Conservation (phyloP, 441 rosid genomes). For the Caryocar brasiliense region DNA sequence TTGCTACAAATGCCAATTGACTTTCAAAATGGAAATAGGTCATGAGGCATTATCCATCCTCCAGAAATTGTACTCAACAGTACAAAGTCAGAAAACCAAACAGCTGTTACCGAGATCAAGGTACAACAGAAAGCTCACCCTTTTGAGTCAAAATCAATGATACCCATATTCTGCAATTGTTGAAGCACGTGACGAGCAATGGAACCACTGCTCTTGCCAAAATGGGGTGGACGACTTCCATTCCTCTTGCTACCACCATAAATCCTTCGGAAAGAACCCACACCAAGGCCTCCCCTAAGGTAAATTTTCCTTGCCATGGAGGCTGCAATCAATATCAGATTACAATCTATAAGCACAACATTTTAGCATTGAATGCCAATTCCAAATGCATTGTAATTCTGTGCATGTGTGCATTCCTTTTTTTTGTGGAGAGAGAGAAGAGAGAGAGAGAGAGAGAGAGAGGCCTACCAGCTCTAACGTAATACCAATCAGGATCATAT, state of each 20-base stretch:
- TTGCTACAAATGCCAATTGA: too few species aligned
- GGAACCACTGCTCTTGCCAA: slow-evolving; percentile 81
- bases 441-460: background rate
- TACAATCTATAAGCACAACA: background rate
- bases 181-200: slow-evolving; percentile 79
- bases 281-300: slow-evolving; percentile 83
- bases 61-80: too few species aligned
- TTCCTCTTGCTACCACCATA: slow-evolving; percentile 92
- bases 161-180: slow-evolving; percentile 61
- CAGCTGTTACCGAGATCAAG: too few species aligned
- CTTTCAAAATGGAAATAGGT: too few species aligned
- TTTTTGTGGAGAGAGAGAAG: too few species aligned
- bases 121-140: slow-evolving; percentile 38
- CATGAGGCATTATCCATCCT: too few species aligned
- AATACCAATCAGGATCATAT: slow-evolving; percentile 89
- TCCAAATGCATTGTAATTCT: too few species aligned
- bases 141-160: slow-evolving; percentile 54
- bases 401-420: too few species aligned
- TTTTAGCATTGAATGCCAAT: background rate
- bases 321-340: slow-evolving; percentile 30
- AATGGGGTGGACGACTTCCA: slow-evolving; percentile 88
- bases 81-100: too few species aligned
- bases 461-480: slow-evolving; percentile 60
- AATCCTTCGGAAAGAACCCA: slow-evolving; percentile 77
- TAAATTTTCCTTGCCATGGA: slow-evolving; percentile 89